These are phyloP conservation scores for Bacidia gigantensis DNA, from an alignment of 495 filamentous ascomycete genomes.

Conservation along the genomic window DNA sequence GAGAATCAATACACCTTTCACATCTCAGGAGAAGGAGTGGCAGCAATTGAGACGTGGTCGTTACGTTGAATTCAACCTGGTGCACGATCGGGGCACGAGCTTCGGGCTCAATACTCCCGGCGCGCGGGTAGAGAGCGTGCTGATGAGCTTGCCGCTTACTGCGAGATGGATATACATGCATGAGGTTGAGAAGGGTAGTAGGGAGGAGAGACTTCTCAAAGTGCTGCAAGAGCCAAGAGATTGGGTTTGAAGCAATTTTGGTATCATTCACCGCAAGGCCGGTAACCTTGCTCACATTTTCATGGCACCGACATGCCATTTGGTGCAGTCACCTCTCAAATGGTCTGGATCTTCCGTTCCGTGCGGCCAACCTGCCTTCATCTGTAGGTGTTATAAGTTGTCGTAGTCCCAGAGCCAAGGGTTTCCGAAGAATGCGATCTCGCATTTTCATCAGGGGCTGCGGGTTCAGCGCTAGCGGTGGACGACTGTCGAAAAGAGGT, in stretches of 20 bases:
- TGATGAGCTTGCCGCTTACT: constrained; percentile 92
- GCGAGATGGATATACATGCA: constrained; percentile 96
- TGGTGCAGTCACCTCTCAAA: too few species aligned
- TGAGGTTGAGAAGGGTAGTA: constrained; percentile 55
- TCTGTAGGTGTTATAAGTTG: too few species aligned
- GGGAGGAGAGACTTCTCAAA: constrained; percentile 63
- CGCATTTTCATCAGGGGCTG: too few species aligned
- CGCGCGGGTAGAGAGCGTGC: constrained; percentile 83
- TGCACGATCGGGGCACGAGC: constrained; percentile 89
- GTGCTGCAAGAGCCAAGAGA: constrained; percentile 76
- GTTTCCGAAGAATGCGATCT: too few species aligned
- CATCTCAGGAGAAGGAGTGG: constrained; percentile 78
- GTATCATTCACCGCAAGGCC: too few species aligned
- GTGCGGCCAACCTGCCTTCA: too few species aligned
- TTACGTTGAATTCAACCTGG: constrained; percentile 98
- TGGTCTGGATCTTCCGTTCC: too few species aligned
- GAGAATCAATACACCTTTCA: constrained; percentile 84
- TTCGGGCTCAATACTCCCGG: constrained; percentile 92
- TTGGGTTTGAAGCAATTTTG: constrained; percentile 50
- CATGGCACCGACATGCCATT: too few species aligned
- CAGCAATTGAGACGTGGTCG: constrained; percentile 84
- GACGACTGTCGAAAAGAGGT: too few species aligned
- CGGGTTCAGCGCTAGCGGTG: too few species aligned
- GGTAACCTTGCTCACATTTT: too few species aligned
- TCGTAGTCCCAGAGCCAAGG: too few species aligned